Evolutionary conservation across 2,329 filamentous ascomycete species (phyloP), one percentile per base, ranked within the genome.

Genomic region (Niveomyces coronatus): DNA sequence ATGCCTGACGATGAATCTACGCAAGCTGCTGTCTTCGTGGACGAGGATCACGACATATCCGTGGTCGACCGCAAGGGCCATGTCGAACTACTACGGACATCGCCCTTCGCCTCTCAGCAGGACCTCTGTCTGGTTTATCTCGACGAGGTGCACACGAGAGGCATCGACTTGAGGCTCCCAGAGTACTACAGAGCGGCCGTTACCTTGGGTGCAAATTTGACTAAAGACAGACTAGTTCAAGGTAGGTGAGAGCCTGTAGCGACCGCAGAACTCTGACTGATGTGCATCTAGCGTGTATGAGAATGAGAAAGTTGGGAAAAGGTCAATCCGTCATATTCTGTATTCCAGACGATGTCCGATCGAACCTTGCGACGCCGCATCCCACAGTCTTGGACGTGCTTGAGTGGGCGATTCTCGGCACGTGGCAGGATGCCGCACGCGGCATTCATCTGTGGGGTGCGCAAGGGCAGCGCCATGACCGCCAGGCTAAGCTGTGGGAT

Each of bases 171-270:
- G 0, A 71, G 68, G 23, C 54, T 85, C 0, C 82, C 79, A 0
- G 39, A 43, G 0, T 4, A 67, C 13, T 79, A 78, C 45, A 62
- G 74, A 1, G 83, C 80, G 0, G 76, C 74, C 0, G 75, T 87
- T 0, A 86, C 80, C 0, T 52, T 89, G 0, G 81, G 82, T 0
- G 65, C 76, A 0, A 61, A 64, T 5, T 45, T 85, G 2, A 79
- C 75, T 0, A 88, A 87, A 44, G 83, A 88, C 41, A 62, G 69
- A 13, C 52, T 85, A 0, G 73, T 79, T 0, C 82, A 87, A 68
- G 79, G 75, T 76, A 58, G n/a, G n/a, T n/a, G n/a, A n/a, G n/a
- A n/a, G n/a, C 16, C 16, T 27, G 13, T 11, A 36, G 17, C n/a
- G n/a, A n/a, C n/a, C n/a, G n/a, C n/a, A n/a, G n/a, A 47, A 33